A percentile compares a stretch with the other conserved stretches of the same genome.
phyloP scores from a whole-genome alignment of 345 rosid species.

The Gossypium anomalum region DNA sequence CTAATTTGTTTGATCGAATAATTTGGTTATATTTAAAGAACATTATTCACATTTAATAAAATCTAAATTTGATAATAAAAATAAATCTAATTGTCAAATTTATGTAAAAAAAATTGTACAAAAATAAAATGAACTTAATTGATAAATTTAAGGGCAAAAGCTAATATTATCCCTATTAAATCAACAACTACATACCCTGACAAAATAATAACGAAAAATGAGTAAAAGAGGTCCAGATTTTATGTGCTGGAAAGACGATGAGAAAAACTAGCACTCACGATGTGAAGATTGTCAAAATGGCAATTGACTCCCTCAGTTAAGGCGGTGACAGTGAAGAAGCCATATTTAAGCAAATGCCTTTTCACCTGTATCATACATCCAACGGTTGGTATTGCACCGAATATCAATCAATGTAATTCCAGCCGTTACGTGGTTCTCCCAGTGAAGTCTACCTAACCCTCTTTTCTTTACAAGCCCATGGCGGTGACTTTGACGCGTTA shows the following conservation, averaged over 20 bases:
- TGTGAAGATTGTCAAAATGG: not conserved
- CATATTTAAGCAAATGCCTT: not conserved
- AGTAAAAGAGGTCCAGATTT: not conserved
- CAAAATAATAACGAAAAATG: not conserved
- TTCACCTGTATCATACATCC: not conserved
- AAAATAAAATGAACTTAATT: too few species aligned
- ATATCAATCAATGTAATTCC: not conserved
- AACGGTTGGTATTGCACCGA: conserved; percentile 28
- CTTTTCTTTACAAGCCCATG: not conserved
- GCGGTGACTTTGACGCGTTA: conserved; percentile 2
- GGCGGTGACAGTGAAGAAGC: conserved; percentile 30
- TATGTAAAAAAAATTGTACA: too few species aligned
- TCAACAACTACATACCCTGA: not conserved
- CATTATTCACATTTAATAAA: too few species aligned
- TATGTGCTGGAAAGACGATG: not conserved
- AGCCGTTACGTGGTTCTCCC: conserved; percentile 5
- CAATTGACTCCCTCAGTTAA: conserved; percentile 25
- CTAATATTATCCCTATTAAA: too few species aligned
- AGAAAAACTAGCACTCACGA: not conserved
- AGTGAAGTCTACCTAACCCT: not conserved
- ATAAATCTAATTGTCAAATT: too few species aligned
- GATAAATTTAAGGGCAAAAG: too few species aligned
- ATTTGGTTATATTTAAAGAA: too few species aligned
- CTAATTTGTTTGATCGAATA: too few species aligned
- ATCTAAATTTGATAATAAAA: too few species aligned